phyloP scores from a whole-genome alignment of 345 rosid species.

The Populus alba region DNA sequence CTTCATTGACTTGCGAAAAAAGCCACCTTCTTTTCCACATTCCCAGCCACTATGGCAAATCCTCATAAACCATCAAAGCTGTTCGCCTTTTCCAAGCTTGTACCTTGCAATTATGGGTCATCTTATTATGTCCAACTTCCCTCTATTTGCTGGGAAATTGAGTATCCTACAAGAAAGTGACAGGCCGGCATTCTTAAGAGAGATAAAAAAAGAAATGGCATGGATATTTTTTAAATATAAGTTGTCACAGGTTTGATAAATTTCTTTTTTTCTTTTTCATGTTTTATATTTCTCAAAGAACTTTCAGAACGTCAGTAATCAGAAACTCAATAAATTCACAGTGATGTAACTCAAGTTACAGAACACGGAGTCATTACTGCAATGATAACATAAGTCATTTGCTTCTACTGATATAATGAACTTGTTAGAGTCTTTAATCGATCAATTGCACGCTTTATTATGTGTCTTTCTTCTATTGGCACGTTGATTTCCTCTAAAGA shows the following conservation, averaged over 20 bases:
- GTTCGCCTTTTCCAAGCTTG: background rate
- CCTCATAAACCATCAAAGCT: background rate
- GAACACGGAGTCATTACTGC: background rate
- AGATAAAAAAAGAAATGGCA: no score
- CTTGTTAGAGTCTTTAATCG: constrained; percentile 23
- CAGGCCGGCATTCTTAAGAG: background rate
- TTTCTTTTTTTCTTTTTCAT: background rate
- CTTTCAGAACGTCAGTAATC: background rate
- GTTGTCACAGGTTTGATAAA: background rate
- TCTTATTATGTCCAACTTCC: background rate
- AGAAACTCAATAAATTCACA: background rate
- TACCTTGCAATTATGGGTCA: background rate
- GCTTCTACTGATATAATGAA: background rate
- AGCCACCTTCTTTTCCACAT: background rate
- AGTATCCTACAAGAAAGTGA: background rate
- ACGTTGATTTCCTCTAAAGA: constrained; percentile 34
- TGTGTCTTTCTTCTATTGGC: constrained; percentile 57
- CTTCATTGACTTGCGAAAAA: background rate
- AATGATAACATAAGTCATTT: background rate
- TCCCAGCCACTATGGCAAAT: background rate
- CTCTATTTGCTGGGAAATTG: background rate
- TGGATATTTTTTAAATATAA: no score
- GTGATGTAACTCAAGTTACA: background rate
- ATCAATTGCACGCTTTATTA: constrained; percentile 40
- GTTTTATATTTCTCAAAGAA: background rate